Evolutionary conservation across 345 rosid genomes (phyloP).

Genomic region (Syzygium aqueum): DNA sequence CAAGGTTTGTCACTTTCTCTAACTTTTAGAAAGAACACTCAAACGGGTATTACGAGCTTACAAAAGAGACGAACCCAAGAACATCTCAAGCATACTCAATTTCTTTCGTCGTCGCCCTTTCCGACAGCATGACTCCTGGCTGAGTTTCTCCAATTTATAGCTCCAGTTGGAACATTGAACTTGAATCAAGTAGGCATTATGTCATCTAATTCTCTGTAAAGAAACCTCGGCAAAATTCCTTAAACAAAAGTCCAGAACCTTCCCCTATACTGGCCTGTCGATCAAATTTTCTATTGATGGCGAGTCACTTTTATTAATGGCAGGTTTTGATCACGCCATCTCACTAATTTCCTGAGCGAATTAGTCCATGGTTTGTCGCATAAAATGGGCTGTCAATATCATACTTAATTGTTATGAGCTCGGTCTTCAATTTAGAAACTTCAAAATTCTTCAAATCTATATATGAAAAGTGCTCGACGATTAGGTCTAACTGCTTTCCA

Average conservation of each 20-base stretch:
- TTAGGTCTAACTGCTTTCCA: background rate
- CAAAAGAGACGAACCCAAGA: background rate
- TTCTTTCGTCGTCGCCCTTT: background rate
- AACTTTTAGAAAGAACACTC: background rate
- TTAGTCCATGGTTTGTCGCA: background rate
- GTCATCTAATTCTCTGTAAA: background rate
- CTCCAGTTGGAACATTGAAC: background rate
- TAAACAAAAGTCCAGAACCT: background rate
- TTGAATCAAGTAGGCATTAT: background rate
- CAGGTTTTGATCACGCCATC: background rate
- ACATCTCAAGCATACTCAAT: background rate
- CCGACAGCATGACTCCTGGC: background rate
- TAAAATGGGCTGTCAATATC: background rate
- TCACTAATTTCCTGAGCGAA: background rate
- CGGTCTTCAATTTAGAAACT: background rate
- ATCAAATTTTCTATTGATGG: background rate
- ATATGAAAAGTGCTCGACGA: background rate
- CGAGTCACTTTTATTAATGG: background rate
- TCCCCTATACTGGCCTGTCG: background rate
- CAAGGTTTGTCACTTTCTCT: background rate
- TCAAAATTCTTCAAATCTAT: background rate
- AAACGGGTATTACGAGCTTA: background rate
- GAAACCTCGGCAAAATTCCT: background rate
- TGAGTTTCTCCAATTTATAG: background rate
- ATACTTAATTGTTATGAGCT: background rate